Conservation (phyloP, 257 asterid genomes). For the Penstemon newberryi region DNA sequence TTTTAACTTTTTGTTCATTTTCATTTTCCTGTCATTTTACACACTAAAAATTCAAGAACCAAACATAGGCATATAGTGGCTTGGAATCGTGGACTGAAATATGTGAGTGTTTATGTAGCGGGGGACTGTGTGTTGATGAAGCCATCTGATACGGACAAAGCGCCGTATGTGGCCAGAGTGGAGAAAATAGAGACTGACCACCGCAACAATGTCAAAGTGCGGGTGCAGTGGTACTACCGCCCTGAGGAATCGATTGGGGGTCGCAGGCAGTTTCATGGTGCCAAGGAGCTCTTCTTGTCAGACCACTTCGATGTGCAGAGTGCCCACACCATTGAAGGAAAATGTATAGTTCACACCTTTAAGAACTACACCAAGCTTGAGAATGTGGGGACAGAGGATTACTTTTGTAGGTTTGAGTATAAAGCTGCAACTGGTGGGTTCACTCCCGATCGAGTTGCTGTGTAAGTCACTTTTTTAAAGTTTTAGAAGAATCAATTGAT, state of each 20-base stretch:
- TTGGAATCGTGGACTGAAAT: no score
- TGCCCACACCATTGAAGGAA: slow-evolving; percentile 79
- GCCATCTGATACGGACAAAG: slow-evolving; percentile 58
- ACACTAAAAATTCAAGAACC: no score
- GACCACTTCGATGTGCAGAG: slow-evolving; percentile 77
- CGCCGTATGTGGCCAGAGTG: slow-evolving; percentile 65
- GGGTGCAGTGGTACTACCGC: slow-evolving; percentile 71
- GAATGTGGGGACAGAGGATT: slow-evolving; percentile 72
- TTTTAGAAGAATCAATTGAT: not conserved
- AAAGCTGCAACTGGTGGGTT: slow-evolving; percentile 75
- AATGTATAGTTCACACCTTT: slow-evolving; percentile 66
- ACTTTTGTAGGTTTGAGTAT: slow-evolving; percentile 67
- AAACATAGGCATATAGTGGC: no score
- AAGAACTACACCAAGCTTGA: slow-evolving; percentile 71
- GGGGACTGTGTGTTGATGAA: slow-evolving; percentile 78
- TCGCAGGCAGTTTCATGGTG: slow-evolving; percentile 77
- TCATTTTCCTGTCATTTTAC: no score
- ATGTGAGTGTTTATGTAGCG: not conserved
- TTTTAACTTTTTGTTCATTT: no score
- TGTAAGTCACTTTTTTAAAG: no score
- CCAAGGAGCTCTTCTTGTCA: slow-evolving; percentile 69
- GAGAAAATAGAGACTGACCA: slow-evolving; percentile 67
- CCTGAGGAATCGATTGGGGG: slow-evolving; percentile 78
- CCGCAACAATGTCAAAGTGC: slow-evolving; percentile 61
- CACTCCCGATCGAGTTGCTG: slow-evolving; percentile 63